Conservation (phyloP, 306 rosid genomes). For the Crotalaria pallida region DNA sequence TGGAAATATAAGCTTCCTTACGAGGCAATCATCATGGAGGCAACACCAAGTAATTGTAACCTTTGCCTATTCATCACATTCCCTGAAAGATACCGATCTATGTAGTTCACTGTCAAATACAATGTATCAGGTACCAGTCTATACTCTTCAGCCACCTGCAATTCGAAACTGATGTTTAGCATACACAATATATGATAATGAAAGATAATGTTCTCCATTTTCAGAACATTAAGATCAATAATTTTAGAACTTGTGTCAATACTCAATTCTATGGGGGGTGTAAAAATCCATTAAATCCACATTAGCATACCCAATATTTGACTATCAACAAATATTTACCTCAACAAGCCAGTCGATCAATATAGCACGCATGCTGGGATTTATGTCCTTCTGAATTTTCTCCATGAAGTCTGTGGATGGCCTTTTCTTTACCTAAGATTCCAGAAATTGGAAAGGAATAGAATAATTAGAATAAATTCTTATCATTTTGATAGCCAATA, state of each 20-base stretch:
- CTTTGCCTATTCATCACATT: conserved; percentile 79
- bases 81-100: conserved; percentile 90
- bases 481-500: not conserved
- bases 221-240: not conserved
- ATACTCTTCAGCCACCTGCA: conserved; percentile 97
- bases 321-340: conserved; percentile 37
- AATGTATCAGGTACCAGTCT: conserved; percentile 94
- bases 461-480: not conserved
- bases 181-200: not conserved
- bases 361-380: conserved; percentile 82
- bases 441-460: conserved; percentile 3
- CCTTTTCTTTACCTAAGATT: conserved; percentile 71
- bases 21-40: conserved; percentile 99
- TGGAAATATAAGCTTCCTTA: conserved; percentile 34
- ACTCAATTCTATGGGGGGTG: not conserved
- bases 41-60: conserved; percentile 87
- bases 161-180: conserved; percentile 10
- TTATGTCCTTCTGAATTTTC: conserved; percentile 76
- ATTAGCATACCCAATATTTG: too few relatives aligned
- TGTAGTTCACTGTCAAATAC: conserved; percentile 87
- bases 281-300: not conserved
- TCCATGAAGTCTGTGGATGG: conserved; percentile 89
- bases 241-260: not conserved
- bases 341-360: conserved; percentile 95
- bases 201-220: not conserved